A percentile compares a stretch with the other conserved stretches of the same genome.
These are phyloP conservation scores for Ogataea thermomethanolica DNA, from an alignment of 805 yeast genomes.

Conservation along the genomic window DNA sequence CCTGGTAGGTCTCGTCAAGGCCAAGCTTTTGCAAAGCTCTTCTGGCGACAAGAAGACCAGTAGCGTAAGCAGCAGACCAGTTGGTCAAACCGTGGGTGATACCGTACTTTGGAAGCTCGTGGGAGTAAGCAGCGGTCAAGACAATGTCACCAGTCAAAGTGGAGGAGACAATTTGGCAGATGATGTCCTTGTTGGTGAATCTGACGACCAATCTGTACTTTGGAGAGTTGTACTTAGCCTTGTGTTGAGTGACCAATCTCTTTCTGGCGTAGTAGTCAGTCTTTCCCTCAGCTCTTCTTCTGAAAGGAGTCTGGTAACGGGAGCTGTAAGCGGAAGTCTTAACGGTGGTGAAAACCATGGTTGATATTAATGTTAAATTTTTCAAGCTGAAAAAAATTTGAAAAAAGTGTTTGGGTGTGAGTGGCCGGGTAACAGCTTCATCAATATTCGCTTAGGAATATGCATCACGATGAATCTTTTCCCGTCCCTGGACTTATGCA, in stretches of 20 bases:
- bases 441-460: no score
- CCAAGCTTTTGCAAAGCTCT: constrained; percentile 97
- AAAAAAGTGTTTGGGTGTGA: constrained; percentile 5
- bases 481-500: background rate
- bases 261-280: constrained; percentile 99
- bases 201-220: constrained; percentile 99
- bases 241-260: constrained; percentile 99
- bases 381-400: constrained; percentile 6
- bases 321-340: constrained; percentile 96
- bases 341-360: constrained; percentile 73
- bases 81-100: constrained; percentile 97
- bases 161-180: constrained; percentile 95
- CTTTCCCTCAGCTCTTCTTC: constrained; percentile 99
- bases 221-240: constrained; percentile 99
- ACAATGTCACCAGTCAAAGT: constrained; percentile 97
- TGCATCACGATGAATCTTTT: background rate
- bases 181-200: constrained; percentile 99
- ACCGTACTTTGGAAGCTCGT: constrained; percentile 97
- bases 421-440: constrained; percentile 13
- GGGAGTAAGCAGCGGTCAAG: constrained; percentile 96
- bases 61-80: constrained; percentile 99
- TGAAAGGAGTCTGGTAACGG: constrained; percentile 99
- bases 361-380: constrained; percentile 20
- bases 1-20: constrained; percentile 94
- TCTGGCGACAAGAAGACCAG: constrained; percentile 98